These are phyloP conservation scores for Boletus rufocinnamomeus DNA, from an alignment of 768 basidiomycete species.

Conservation along the genomic window DNA sequence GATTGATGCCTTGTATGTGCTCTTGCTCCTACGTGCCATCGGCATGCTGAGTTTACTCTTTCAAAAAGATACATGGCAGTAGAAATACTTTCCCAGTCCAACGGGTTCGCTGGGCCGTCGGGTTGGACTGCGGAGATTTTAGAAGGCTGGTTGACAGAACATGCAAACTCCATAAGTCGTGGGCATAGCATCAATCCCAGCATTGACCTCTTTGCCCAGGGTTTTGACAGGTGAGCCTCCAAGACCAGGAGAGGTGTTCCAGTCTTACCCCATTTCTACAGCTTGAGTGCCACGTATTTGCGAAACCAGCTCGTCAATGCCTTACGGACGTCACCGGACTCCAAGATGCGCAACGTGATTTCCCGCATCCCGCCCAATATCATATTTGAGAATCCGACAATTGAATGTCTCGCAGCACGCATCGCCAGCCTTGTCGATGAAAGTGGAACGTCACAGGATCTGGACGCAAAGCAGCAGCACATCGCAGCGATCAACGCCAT, in stretches of 20 bases:
- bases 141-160: slow-evolving; percentile 9
- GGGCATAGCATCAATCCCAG: slow-evolving; percentile 2
- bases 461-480: neutral
- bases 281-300: slow-evolving; percentile 27
- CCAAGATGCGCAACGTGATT: slow-evolving; percentile 21
- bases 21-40: too few relatives aligned
- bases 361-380: slow-evolving; percentile 30
- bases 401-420: slow-evolving; percentile 16
- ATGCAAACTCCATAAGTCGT: slow-evolving; percentile 1
- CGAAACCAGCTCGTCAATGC: slow-evolving; percentile 8
- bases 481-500: slow-evolving; percentile 34
- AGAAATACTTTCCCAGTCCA: neutral
- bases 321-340: slow-evolving; percentile 29
- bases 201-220: slow-evolving; percentile 30
- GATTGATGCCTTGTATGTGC: slow-evolving; percentile 23
- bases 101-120: neutral
- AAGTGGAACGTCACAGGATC: neutral
- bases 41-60: neutral
- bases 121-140: slow-evolving; percentile 4
- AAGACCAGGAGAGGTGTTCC: neutral
- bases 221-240: slow-evolving; percentile 34
- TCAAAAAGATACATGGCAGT: slow-evolving; percentile 10
- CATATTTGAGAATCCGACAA: slow-evolving; percentile 41
- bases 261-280: neutral
- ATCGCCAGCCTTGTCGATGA: slow-evolving; percentile 11